Evolutionary conservation across 331 rosid genomes (phyloP).

Genomic region (Quercus lobata): DNA sequence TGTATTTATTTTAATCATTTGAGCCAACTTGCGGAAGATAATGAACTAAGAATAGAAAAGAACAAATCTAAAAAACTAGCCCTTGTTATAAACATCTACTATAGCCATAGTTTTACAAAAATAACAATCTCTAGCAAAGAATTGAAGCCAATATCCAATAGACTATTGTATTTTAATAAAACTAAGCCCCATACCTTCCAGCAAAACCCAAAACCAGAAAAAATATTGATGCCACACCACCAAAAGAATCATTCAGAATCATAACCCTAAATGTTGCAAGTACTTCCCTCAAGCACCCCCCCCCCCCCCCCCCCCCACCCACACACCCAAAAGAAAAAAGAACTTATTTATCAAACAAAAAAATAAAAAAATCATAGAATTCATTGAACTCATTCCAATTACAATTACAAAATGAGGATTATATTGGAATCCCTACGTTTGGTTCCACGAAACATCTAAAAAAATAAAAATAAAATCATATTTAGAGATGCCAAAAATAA

Average conservation of each 20-base stretch:
- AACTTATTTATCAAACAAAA: too few species aligned
- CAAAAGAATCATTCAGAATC: not conserved
- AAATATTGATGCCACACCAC: not conserved
- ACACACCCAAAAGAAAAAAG: too few species aligned
- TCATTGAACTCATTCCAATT: too few species aligned
- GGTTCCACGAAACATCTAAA: too few species aligned
- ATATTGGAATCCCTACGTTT: too few species aligned
- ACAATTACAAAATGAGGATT: too few species aligned
- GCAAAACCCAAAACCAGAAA: not conserved
- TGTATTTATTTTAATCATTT: not conserved
- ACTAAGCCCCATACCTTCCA: not conserved
- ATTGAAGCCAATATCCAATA: not conserved
- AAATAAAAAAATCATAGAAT: too few species aligned
- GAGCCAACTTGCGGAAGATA: not conserved
- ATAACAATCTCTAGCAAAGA: not conserved
- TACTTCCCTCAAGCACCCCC: not conserved
- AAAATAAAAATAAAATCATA: too few species aligned
- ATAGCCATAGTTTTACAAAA: too few species aligned
- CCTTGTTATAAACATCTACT: not conserved
- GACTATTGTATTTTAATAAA: not conserved
- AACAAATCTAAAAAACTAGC: not conserved
- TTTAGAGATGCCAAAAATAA: too few species aligned
- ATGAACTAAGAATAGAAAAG: not conserved
- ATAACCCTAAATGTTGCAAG: not conserved
- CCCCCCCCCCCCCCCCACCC: too few species aligned